Evolutionary conservation across 306 rosid species (phyloP).

Genomic region (Castanea mollissima): DNA sequence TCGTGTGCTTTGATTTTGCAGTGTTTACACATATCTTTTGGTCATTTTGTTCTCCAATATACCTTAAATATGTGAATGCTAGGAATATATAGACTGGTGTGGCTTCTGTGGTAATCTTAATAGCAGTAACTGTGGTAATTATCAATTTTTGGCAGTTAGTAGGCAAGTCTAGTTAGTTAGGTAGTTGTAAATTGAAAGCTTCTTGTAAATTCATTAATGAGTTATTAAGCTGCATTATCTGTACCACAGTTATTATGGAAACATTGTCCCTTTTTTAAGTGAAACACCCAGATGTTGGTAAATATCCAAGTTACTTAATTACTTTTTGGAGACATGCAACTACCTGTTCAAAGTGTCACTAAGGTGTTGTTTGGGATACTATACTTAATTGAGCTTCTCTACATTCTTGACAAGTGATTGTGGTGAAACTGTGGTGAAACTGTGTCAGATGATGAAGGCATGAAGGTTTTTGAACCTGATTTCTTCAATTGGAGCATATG

Average conservation of each 20-base stretch:
- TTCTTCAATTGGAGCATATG: not conserved
- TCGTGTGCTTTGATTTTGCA: not conserved
- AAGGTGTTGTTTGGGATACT: not conserved
- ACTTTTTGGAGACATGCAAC: too few species aligned
- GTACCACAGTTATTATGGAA: not conserved
- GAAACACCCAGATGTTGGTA: not conserved
- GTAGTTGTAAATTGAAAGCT: not conserved
- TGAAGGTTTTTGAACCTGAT: not conserved
- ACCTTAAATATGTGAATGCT: not conserved
- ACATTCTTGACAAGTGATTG: not conserved
- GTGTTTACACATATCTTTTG: not conserved
- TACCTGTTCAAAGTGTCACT: too few species aligned
- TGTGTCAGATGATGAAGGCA: not conserved
- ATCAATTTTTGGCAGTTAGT: too few species aligned
- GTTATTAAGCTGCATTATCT: not conserved
- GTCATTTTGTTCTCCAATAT: not conserved
- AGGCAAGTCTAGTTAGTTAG: not conserved
- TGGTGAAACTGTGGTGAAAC: not conserved
- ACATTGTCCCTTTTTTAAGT: not conserved
- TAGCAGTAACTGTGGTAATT: too few species aligned
- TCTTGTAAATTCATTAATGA: not conserved
- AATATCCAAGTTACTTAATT: too few species aligned
- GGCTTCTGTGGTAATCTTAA: too few species aligned
- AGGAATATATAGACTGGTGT: too few species aligned
- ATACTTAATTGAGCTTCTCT: not conserved